Percentiles rank a stretch among this genome's conserved stretches.
Evolutionary conservation across 2,329 filamentous ascomycete species (phyloP).

Genomic region (Coleophoma crateriformis): DNA sequence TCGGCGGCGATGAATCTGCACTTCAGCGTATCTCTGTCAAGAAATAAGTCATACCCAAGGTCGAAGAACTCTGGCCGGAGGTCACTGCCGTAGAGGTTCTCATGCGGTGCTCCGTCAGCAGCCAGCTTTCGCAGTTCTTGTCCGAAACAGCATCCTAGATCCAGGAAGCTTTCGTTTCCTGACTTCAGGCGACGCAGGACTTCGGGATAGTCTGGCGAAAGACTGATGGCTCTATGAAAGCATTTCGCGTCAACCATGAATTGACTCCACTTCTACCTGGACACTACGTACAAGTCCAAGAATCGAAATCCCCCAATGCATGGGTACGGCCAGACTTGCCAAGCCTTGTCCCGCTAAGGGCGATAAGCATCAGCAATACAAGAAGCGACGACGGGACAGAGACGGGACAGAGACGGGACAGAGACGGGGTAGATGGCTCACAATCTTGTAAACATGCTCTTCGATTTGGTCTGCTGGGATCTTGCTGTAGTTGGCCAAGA

Average conservation of each 20-base stretch:
- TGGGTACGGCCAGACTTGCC: slow-evolving; percentile 7
- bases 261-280: slow-evolving; percentile 1
- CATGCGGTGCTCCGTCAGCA: slow-evolving; percentile 26
- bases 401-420: background rate
- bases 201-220: slow-evolving; percentile 3
- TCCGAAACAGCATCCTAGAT: slow-evolving; percentile 31
- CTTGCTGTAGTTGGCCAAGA: slow-evolving; percentile 11
- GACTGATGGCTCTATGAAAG: background rate
- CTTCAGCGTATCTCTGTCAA: slow-evolving; percentile 25
- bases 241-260: background rate
- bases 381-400: background rate
- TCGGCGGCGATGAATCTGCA: slow-evolving; percentile 26
- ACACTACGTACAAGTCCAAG: slow-evolving; percentile 6
- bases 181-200: slow-evolving; percentile 5
- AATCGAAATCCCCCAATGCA: slow-evolving; percentile 9
- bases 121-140: slow-evolving; percentile 29
- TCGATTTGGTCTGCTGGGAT: slow-evolving; percentile 9
- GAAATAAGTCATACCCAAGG: slow-evolving; percentile 29
- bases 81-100: slow-evolving; percentile 22
- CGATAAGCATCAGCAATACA: background rate
- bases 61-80: slow-evolving; percentile 27
- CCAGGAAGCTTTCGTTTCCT: slow-evolving; percentile 18
- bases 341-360: slow-evolving; percentile 1
- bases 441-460: slow-evolving; percentile 4
- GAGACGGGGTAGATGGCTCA: background rate